Base-by-base conservation (phyloP, 2,329 filamentous ascomycete species). In the Pseudogymnoascus sp. region DNA sequence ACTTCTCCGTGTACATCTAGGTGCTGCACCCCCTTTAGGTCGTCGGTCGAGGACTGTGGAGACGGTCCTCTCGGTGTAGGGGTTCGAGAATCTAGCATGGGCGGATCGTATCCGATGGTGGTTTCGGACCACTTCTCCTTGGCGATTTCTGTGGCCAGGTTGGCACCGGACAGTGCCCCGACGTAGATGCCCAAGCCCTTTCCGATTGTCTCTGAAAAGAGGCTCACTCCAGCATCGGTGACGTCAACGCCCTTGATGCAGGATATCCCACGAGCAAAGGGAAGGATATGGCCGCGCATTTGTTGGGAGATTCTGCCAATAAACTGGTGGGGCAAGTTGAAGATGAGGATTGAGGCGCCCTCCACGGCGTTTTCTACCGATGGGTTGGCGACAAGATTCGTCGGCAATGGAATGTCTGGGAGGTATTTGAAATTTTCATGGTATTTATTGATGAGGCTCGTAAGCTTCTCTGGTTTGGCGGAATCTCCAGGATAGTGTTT, bases 401-500 rank as follows among this genome's bases (percentile, higher is more conserved):
- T 71, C 3, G 94, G 94, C 1, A 99, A 84, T 33, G 82, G 79
- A 72, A 99, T 90, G 70, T 86, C 86, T n/a, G 93, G 91, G 8
- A 99, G 88, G 78, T 99, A 99, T 78, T 97, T 99, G 78, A 96
- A 83, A 76, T 99, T 99, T 80, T 99, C 94, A 78, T 97, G 92
- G 71, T 89, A 78, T 49, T 82, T 83, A 80, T 99, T 99, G 84
- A 99, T 96, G 69, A 99, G 77, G 60, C 85, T 76, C 6, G 94
- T 96, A 74, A 99, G 87, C 78, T 96, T 96, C 75, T 94, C 90
- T 2, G 88, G 84, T 66, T 85, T 80, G 66, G 84, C 82, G 71
- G 71, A 55, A 80, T 76, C 23, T 78, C 80, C 63, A 81, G 77
- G 19, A 80, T 91, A 92, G 77, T 91, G 83, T 68, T 84, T 85